Percentiles rank a stretch among this genome's conserved stretches.
Evolutionary conservation across 352 stramenopile species (phyloP).

Genomic region (Phytophthora ramorum): DNA sequence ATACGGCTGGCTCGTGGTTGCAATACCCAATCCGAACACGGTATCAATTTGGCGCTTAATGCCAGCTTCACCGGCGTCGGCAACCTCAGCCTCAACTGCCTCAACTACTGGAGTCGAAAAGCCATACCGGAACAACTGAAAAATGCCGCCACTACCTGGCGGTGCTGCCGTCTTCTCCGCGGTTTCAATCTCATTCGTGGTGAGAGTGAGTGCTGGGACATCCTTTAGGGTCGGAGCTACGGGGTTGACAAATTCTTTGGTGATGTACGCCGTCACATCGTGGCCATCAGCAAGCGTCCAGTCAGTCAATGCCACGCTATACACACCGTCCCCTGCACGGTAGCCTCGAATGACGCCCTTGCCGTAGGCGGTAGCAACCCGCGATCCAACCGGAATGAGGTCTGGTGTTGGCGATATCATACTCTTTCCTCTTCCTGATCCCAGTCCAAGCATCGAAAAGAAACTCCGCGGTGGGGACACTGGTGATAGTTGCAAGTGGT

Average conservation of each 20-base stretch:
- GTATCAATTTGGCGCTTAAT: constrained; percentile 56
- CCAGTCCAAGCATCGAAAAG: constrained; percentile 68
- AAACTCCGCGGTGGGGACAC: constrained; percentile 73
- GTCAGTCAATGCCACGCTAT: constrained; percentile 59
- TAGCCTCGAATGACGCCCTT: constrained; percentile 62
- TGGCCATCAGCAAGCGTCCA: constrained; percentile 49
- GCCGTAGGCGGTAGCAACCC: constrained; percentile 65
- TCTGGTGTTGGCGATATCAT: constrained; percentile 4
- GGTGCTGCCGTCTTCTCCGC: constrained; percentile 20
- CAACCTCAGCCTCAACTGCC: constrained; percentile 19
- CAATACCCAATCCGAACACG: constrained; percentile 62
- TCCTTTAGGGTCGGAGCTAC: constrained; percentile 40
- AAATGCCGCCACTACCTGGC: constrained; percentile 62
- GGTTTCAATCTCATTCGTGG: constrained; percentile 21
- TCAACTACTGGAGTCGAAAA: constrained; percentile 32
- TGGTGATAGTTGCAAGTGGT: constrained; percentile 48
- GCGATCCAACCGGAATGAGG: constrained; percentile 39
- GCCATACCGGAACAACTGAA: constrained; percentile 70
- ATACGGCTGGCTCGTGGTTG: constrained; percentile 57
- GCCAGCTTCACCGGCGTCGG: constrained; percentile 54
- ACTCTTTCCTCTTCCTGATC: constrained; percentile 32
- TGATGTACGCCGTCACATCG: constrained; percentile 65
- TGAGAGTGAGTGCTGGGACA: constrained; percentile 43
- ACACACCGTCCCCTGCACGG: constrained; percentile 50
- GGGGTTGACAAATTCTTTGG: constrained; percentile 46